phyloP scores from a whole-genome alignment of 2,329 filamentous ascomycete species.

The Paecilomyces formosus region DNA sequence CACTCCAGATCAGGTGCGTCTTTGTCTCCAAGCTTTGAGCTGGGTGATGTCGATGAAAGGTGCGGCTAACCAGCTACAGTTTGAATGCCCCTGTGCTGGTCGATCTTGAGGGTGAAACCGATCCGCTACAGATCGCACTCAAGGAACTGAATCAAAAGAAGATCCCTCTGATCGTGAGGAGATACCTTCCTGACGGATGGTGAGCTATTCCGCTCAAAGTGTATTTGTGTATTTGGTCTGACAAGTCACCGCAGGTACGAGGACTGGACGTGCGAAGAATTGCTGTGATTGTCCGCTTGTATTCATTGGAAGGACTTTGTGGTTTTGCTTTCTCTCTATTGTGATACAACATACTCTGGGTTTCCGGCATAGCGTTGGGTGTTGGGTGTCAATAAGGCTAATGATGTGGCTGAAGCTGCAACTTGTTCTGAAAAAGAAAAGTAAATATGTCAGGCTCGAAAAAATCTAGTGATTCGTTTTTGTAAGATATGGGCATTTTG shows the following conservation, averaged over 20 bases:
- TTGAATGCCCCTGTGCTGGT: constrained; percentile 97
- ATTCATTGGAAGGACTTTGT: constrained; percentile 15
- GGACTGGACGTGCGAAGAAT: constrained; percentile 97
- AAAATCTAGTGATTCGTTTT: constrained; percentile 8
- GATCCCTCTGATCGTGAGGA: constrained; percentile 88
- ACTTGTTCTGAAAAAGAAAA: constrained; percentile 10
- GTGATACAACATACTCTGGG: constrained; percentile 3
- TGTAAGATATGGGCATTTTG: background rate
- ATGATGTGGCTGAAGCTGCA: constrained; percentile 5
- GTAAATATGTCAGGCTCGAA: constrained; percentile 9
- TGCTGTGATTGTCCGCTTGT: constrained; percentile 47
- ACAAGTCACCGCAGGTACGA: constrained; percentile 62
- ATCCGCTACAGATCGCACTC: constrained; percentile 93
- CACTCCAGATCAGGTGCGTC: constrained; percentile 84
- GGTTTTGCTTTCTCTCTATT: constrained; percentile 10
- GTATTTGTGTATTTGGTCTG: constrained; percentile 2
- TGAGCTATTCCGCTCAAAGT: constrained; percentile 44
- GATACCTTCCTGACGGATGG: constrained; percentile 95
- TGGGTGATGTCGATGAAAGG: background rate
- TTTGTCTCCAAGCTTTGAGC: background rate
- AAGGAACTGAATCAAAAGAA: constrained; percentile 98
- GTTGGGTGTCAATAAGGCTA: constrained; percentile 23
- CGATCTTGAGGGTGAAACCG: constrained; percentile 93
- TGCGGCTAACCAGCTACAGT: constrained; percentile 43
- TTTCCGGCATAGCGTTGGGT: constrained; percentile 35